Conservation (phyloP, 306 rosid genomes). For the Macrotyloma uniflorum region DNA sequence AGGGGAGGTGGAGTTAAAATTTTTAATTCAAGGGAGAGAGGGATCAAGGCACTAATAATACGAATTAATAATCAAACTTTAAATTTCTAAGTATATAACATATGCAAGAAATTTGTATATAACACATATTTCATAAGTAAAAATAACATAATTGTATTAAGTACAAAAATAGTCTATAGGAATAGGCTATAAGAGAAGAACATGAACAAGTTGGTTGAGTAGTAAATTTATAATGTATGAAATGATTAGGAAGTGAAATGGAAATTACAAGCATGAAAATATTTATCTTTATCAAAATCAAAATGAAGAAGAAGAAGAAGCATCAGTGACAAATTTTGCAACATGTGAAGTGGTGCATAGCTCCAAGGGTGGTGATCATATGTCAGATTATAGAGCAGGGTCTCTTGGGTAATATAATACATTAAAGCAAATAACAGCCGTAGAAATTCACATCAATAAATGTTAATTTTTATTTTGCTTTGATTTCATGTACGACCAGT, state of each 20-base stretch:
- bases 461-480: background rate
- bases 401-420: background rate
- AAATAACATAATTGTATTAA: background rate
- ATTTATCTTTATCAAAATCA: background rate
- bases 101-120: no score
- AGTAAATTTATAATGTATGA: background rate
- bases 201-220: no score
- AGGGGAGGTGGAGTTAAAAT: background rate
- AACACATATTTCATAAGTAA: background rate
- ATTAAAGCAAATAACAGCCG: conserved; percentile 24
- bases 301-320: background rate
- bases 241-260: background rate
- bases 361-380: conserved; percentile 1
- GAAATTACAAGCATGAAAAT: background rate
- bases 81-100: no score
- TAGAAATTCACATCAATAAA: conserved; percentile 1
- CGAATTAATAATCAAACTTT: background rate
- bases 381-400: background rate
- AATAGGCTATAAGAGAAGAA: no score
- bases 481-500: conserved; percentile 4
- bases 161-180: background rate
- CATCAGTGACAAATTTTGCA: background rate
- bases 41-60: background rate
- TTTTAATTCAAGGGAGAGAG: background rate
- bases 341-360: conserved; percentile 25